A percentile compares a stretch with the other conserved stretches of the same genome.
Evolutionary conservation across 495 filamentous ascomycete genomes (phyloP).

Genomic region (Cercophora scortea): DNA sequence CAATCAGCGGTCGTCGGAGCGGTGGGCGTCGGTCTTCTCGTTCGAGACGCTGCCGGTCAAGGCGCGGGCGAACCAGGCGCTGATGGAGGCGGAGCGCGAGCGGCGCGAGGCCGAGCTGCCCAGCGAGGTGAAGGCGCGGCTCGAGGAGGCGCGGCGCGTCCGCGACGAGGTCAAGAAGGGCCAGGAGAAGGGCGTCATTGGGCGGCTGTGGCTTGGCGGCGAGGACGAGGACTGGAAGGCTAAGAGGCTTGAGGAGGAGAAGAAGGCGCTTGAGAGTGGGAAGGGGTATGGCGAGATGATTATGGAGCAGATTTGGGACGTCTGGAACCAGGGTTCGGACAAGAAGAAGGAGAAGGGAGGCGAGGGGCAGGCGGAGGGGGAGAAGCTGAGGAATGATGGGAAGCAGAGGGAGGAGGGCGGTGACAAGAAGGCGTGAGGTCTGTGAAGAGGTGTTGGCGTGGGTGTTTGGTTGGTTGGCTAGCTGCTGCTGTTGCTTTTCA

Average conservation of each 20-base stretch:
- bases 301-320: conserved; percentile 76
- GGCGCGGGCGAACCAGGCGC: conserved; percentile 45
- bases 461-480: too few species aligned
- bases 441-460: too few species aligned
- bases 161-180: conserved; percentile 9
- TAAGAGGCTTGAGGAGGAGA: conserved; percentile 60
- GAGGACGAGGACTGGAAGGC: conserved; percentile 67
- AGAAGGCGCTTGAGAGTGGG: conserved; percentile 65
- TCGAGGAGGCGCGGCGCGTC: conserved; percentile 14
- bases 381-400: neutral
- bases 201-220: conserved; percentile 56
- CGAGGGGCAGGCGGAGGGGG: neutral
- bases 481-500: too few species aligned
- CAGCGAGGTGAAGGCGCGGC: conserved; percentile 14
- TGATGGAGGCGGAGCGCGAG: conserved; percentile 36
- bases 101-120: neutral
- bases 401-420: neutral
- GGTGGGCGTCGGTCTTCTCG: conserved; percentile 4
- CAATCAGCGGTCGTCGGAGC: conserved; percentile 17
- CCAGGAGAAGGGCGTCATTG: conserved; percentile 35
- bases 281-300: conserved; percentile 79
- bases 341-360: conserved; percentile 12
- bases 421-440: neutral
- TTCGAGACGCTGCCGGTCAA: conserved; percentile 34
- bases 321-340: conserved; percentile 50